Base-by-base conservation (phyloP, 2,329 filamentous ascomycete genomes). In the Trichophyton mentagrophytes region DNA sequence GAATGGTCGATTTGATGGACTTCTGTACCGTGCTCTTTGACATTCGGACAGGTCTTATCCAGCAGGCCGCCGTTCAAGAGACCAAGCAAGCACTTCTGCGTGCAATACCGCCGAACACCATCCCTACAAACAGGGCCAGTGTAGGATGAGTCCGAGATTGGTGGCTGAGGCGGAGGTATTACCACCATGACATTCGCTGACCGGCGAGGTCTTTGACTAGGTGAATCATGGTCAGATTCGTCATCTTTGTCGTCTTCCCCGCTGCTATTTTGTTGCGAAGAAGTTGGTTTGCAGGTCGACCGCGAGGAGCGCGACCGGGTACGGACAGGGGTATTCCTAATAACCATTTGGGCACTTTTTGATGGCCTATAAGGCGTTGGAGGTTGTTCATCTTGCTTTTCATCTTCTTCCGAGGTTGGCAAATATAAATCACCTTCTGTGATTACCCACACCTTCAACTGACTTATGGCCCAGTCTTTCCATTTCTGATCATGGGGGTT, bases 41-140 rank as follows among this genome's bases (percentile, higher is more conserved):
- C 65, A 62, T 78, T 79, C 0, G 73, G 76, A 66, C 75, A 77
- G 3, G 62, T 22, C 47, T 61, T 22, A 61, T 77, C 72, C 13
- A 77, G 68, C 2, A 62, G 25, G 7, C 64, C 63, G 40, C 70
- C 66, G 6, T 64, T 62, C 8, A 70, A 64, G 36, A 78, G 65
- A 15, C 74, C 73, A 9, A 70, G 66, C 17, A 78, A 67, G 65
- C 75, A 77, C 46, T 68, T 68, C 22, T 76, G 70, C 1, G 74
- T 74, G 65, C 72, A 78, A 63, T 76, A 76, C 51, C 61, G 64
- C 55, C 67, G 63, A 30, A 61, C 60, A 57, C 64, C 61, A 58
- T 59, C 64, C 13, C 22, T 27, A 25, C 22, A 27, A 6, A 27
- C 22, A 22, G 47, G 22, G 56, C 38, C 57, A 13, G 42, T 46